Conservation (phyloP, 345 rosid species). For the thale cress (Arabidopsis thaliana) region DNA sequence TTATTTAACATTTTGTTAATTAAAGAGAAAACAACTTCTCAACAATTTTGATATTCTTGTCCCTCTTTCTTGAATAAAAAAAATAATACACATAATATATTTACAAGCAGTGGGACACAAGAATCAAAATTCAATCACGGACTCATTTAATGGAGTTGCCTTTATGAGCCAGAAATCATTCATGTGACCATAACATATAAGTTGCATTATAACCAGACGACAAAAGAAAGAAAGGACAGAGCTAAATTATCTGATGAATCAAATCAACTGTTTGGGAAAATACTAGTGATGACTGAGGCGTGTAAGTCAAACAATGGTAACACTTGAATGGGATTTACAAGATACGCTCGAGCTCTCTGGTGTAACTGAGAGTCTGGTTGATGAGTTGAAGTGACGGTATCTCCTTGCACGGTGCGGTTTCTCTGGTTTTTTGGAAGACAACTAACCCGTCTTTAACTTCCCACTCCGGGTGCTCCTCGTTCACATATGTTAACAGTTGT, state of each 20-base stretch:
- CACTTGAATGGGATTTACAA: conserved; percentile 50
- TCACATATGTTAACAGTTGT: conserved; percentile 67
- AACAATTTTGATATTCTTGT: conserved; percentile 31
- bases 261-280: neutral
- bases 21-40: conserved; percentile 42
- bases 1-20: conserved; percentile 33
- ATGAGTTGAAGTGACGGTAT: conserved; percentile 93
- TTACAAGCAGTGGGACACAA: conserved; percentile 34
- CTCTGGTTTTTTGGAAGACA: conserved; percentile 83
- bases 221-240: neutral
- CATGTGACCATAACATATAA: conserved; percentile 18
- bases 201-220: conserved; percentile 27
- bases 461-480: conserved; percentile 93
- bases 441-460: conserved; percentile 71
- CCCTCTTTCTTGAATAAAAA: conserved; percentile 24
- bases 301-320: conserved; percentile 22
- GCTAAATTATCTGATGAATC: conserved; percentile 2
- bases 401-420: conserved; percentile 83
- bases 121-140: conserved; percentile 42
- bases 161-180: conserved; percentile 21
- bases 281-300: neutral
- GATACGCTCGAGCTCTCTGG: conserved; percentile 90
- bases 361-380: conserved; percentile 92
- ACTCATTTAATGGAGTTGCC: conserved; percentile 26
- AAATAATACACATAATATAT: neutral